A percentile compares a stretch with the other conserved stretches of the same genome.
phyloP scores from a whole-genome alignment of 257 asterid species.

The Euphrasia confusa region DNA sequence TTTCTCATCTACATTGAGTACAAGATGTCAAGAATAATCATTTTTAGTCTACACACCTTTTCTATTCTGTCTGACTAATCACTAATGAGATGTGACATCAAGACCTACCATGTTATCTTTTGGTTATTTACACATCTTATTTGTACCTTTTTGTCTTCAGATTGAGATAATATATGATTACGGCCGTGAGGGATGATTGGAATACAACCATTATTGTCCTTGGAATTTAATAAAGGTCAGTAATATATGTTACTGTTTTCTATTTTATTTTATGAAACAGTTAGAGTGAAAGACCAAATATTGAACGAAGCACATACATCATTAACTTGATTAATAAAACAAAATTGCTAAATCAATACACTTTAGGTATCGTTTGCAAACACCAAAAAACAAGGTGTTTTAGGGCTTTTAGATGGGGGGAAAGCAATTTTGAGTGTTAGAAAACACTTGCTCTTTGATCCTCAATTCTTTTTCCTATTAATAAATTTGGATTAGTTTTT shows the following conservation, averaged over 20 bases:
- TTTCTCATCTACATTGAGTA: neutral
- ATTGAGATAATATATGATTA: constrained; percentile 50
- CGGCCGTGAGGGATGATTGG: constrained; percentile 66
- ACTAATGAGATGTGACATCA: neutral
- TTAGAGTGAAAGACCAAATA: neutral
- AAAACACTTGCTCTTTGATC: too few relatives aligned
- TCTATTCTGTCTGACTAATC: neutral
- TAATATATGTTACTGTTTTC: neutral
- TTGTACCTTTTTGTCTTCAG: neutral
- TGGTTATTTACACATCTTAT: neutral
- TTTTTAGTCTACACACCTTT: neutral
- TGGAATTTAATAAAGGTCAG: constrained; percentile 33
- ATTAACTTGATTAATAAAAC: neutral
- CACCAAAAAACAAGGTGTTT: too few relatives aligned
- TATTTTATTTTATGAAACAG: neutral
- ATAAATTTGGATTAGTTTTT: too few relatives aligned
- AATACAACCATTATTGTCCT: constrained; percentile 22
- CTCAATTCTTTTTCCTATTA: too few relatives aligned
- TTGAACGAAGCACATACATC: neutral
- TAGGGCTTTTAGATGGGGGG: too few relatives aligned
- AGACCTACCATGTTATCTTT: neutral
- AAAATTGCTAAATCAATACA: too few relatives aligned
- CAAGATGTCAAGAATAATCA: too few relatives aligned
- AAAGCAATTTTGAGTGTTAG: too few relatives aligned
- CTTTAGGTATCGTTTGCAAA: too few relatives aligned